These are phyloP conservation scores for Elsinoe arachidis DNA, from an alignment of 2,329 filamentous ascomycete species.

Conservation along the genomic window DNA sequence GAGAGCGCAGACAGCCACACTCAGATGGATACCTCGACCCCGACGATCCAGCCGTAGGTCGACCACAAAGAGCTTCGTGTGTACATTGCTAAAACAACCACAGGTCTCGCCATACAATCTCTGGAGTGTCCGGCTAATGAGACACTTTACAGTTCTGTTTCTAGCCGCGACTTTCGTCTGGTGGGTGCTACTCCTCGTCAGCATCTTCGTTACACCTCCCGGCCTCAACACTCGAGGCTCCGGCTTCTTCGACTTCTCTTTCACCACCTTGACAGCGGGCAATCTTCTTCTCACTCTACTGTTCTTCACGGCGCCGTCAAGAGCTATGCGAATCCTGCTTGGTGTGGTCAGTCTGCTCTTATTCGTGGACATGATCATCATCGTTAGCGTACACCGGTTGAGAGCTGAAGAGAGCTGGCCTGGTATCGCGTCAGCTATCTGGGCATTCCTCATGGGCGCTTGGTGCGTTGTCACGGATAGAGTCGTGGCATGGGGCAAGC, in stretches of 20 bases:
- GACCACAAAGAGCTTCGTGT: neutral
- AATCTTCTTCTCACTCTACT: constrained; percentile 69
- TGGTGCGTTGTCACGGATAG: constrained; percentile 75
- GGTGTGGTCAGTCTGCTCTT: constrained; percentile 59
- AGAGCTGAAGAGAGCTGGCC: constrained; percentile 84
- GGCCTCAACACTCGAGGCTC: constrained; percentile 78
- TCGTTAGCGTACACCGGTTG: constrained; percentile 64
- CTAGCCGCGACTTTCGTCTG: constrained; percentile 71
- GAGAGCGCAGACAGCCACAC: constrained; percentile 45
- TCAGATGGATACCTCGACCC: constrained; percentile 62
- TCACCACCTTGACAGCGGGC: constrained; percentile 66
- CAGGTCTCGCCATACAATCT: constrained; percentile 84
- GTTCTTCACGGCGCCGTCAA: constrained; percentile 81
- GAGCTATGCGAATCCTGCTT: constrained; percentile 65
- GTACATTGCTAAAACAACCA: no score
- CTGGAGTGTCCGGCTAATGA: constrained; percentile 75
- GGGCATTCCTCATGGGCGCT: constrained; percentile 68
- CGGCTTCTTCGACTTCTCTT: constrained; percentile 85
- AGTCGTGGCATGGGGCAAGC: constrained; percentile 83
- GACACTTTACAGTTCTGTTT: constrained; percentile 70
- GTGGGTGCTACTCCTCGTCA: constrained; percentile 86
- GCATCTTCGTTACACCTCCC: constrained; percentile 82
- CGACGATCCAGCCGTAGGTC: constrained; percentile 67
- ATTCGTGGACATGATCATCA: constrained; percentile 67
- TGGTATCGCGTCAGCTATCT: constrained; percentile 75